Evolutionary conservation across 768 basidiomycete genomes (phyloP), one percentile per base, ranked within the genome.

Genomic region (Kwoniella bestiolae): DNA sequence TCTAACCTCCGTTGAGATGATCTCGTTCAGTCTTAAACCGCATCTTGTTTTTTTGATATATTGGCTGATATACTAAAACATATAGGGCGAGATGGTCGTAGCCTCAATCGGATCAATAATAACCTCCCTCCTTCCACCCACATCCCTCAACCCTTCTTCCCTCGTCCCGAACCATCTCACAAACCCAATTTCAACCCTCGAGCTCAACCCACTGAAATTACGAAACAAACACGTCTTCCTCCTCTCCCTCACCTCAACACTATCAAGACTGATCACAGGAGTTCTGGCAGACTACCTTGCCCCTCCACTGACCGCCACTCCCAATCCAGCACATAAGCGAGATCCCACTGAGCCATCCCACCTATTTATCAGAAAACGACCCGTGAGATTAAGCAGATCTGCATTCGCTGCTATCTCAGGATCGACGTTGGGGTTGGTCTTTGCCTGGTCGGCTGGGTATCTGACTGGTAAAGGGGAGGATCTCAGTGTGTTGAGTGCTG

Each of bases 101-200:
- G 72, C 80, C 2, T 77, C 73, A 9, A 77, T 81, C 35, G 80
- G 80, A 4, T 77, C 80, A 26, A 74, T 81, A 60, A 68, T 79
- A 29, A 78, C 78, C 9, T 77, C 78, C 16, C 66, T 81, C 11
- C 57, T 80, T 3, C 72, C 77, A 4, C 69, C 75, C 9, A 55
- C 68, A 21, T 60, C 60, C 5, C 34, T 45, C 11, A 41, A 32
- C 38, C 21, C 55, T 32, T 23, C 50, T 26, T 32, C 35, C 21
- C 34, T 55, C 56, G 12, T 46, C 56, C n/a, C n/a, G n/a, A n/a
- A n/a, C n/a, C n/a, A n/a, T n/a, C n/a, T n/a, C n/a, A n/a, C n/a
- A n/a, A 26, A 5, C 35, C 26, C 56, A 53, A 21, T 41, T 23
- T 28, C 56, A 18, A 62, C 47, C 18, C 50, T 38, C 8, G 56